These are phyloP conservation scores for Solanum infundibuliforme DNA, from an alignment of 257 asterid species.

Conservation along the genomic window DNA sequence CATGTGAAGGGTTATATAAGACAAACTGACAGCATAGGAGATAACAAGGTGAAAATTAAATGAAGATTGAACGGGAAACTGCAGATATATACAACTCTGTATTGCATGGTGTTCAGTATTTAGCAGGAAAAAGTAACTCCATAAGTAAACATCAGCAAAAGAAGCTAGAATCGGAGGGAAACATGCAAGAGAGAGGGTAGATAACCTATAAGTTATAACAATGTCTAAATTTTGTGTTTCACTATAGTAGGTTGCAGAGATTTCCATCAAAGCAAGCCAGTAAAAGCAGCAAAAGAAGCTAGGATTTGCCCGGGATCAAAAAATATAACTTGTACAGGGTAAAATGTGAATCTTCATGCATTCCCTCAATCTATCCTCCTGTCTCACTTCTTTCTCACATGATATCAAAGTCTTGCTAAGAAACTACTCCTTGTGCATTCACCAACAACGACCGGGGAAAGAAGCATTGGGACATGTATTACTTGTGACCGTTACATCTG, in stretches of 20 bases:
- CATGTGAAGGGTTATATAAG: not conserved
- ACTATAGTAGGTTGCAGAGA: not conserved
- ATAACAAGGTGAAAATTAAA: not conserved
- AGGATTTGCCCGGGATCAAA: not conserved
- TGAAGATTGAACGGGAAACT: not conserved
- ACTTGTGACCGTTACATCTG: not conserved
- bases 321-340: not conserved
- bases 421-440: not conserved
- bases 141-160: not conserved
- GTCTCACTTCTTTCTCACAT: not conserved
- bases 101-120: not conserved
- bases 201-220: not conserved
- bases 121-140: not conserved
- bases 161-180: not conserved
- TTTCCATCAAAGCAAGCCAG: not conserved
- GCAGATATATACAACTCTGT: not conserved
- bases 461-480: not conserved
- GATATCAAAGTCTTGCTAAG: not conserved
- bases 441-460: not conserved
- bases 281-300: not conserved
- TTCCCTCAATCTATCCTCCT: not conserved
- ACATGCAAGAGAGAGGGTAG: not conserved
- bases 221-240: not conserved
- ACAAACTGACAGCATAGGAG: not conserved
- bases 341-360: not conserved